Percentiles rank a stretch among this genome's conserved stretches.
Conservation (phyloP, 148 eudicot genomes). For the Simmondsia chinensis region DNA sequence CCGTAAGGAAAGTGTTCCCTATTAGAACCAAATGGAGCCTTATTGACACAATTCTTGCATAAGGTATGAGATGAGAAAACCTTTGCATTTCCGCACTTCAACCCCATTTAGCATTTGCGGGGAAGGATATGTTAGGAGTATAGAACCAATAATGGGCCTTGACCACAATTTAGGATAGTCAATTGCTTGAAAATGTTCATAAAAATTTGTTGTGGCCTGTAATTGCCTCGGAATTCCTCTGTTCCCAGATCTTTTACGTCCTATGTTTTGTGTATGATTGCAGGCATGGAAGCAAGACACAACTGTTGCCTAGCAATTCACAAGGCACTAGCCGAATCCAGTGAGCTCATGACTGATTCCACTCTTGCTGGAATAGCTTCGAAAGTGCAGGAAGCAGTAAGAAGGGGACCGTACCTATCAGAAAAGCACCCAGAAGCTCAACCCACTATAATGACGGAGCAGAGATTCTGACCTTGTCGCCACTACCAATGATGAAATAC, state of each 20-base stretch:
- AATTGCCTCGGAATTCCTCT: background rate
- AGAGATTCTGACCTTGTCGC: constrained; percentile 39
- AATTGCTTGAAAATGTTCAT: background rate
- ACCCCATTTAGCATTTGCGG: too few species aligned
- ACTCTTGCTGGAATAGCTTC: constrained; percentile 41
- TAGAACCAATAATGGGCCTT: too few species aligned
- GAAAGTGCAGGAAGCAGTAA: constrained; percentile 72
- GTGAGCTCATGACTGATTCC: constrained; percentile 46
- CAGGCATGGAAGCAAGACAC: constrained; percentile 91
- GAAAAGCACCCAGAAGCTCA: constrained; percentile 49
- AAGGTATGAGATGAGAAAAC: too few species aligned
- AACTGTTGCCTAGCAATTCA: constrained; percentile 63
- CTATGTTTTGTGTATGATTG: background rate
- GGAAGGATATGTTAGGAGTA: too few species aligned
- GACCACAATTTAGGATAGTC: too few species aligned
- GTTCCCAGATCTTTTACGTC: background rate
- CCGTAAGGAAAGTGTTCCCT: too few species aligned
- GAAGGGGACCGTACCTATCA: constrained; percentile 77
- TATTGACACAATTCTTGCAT: too few species aligned
- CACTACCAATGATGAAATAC: too few species aligned
- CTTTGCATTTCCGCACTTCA: too few species aligned
- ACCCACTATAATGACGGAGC: constrained; percentile 61
- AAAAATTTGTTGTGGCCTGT: background rate
- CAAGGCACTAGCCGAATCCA: constrained; percentile 42
- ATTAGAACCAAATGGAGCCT: too few species aligned